These are phyloP conservation scores for Aspergillus thermomutatus DNA, from an alignment of 2,329 filamentous ascomycete species.

Conservation along the genomic window DNA sequence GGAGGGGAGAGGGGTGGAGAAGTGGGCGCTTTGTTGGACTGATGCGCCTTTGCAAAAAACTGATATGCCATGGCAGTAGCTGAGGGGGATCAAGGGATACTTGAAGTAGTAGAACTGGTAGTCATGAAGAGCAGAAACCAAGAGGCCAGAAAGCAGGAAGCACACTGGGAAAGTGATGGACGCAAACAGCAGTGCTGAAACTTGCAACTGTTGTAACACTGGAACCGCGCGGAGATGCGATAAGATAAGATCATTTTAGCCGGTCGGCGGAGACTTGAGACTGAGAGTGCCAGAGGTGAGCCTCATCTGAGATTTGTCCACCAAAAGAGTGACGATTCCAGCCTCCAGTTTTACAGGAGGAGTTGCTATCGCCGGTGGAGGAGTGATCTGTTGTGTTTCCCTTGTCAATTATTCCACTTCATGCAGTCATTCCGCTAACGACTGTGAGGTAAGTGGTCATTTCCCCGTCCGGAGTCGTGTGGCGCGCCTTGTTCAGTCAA, in stretches of 20 bases:
- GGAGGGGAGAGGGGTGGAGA: slow-evolving; percentile 22
- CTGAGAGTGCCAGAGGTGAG: slow-evolving; percentile 8
- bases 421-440: not conserved
- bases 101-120: not conserved
- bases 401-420: not conserved
- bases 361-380: not conserved
- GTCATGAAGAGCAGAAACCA: not conserved
- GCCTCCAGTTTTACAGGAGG: slow-evolving; percentile 7
- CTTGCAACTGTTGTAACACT: slow-evolving; percentile 3
- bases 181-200: slow-evolving; percentile 6
- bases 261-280: slow-evolving; percentile 11
- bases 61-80: slow-evolving; percentile 39
- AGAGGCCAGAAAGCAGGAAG: not conserved
- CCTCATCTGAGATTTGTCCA: slow-evolving; percentile 1
- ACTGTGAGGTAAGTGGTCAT: slow-evolving; percentile 7
- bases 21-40: slow-evolving; percentile 20
- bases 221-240: slow-evolving; percentile 33
- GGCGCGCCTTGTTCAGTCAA: not conserved
- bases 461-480: slow-evolving; percentile 1
- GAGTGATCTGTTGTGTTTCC: not conserved
- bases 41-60: slow-evolving; percentile 34
- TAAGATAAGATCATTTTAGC: slow-evolving; percentile 28
- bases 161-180: not conserved
- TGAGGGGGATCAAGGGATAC: not conserved
- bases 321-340: slow-evolving; percentile 7